Evolutionary conservation across 2,329 filamentous ascomycete species (phyloP).

Genomic region (Microdochium paspali): DNA sequence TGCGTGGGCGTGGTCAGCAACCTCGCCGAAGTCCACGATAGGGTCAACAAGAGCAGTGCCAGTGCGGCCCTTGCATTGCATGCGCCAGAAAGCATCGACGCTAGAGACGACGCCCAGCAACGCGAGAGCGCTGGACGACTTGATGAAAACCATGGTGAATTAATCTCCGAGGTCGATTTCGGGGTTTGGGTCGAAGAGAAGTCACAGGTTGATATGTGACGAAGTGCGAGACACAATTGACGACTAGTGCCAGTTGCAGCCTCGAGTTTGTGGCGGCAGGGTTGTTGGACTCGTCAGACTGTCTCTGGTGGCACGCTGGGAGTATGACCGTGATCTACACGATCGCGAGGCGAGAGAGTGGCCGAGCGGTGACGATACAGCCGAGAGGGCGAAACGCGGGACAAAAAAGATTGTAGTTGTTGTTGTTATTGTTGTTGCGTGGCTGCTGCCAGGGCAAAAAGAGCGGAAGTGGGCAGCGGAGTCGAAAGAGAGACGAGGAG

Average conservation of each 20-base stretch:
- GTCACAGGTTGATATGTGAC: no score
- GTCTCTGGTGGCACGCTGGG: not conserved
- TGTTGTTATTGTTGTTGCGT: no score
- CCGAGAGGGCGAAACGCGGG: not conserved
- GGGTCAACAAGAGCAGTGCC: slow-evolving; percentile 71
- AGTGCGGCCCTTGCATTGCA: slow-evolving; percentile 67
- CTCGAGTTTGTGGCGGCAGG: not conserved
- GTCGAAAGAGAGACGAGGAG: not conserved
- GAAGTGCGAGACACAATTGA: no score
- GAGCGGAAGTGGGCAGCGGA: not conserved
- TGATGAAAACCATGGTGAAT: not conserved
- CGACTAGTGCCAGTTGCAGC: no score
- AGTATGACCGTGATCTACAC: not conserved
- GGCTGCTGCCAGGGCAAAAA: not conserved
- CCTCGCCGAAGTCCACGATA: slow-evolving; percentile 51
- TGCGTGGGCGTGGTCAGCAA: slow-evolving; percentile 61
- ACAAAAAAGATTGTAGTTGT: not conserved
- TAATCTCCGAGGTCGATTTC: no score
- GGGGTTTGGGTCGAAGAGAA: no score
- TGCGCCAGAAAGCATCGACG: slow-evolving; percentile 73
- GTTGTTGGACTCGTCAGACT: not conserved
- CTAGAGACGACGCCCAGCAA: slow-evolving; percentile 22
- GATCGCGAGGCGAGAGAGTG: not conserved
- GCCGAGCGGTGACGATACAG: not conserved
- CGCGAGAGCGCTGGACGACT: slow-evolving; percentile 14